Conservation (phyloP, 2,329 filamentous ascomycete genomes). For the Aspergillus versicolor region DNA sequence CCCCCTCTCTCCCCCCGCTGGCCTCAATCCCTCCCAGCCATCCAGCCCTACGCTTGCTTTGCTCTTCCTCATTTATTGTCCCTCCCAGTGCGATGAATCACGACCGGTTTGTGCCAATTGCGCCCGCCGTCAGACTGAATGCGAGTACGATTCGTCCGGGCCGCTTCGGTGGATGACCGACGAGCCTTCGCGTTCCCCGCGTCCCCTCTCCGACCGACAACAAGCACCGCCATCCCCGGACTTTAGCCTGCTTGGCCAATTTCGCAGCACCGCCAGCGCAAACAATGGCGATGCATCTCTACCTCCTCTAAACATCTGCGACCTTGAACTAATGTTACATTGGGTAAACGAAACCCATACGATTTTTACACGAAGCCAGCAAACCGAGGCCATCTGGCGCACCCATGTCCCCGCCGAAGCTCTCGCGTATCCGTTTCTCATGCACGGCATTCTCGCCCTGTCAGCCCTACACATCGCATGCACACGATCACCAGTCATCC, state of each 20-base stretch:
- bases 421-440: conserved; percentile 34
- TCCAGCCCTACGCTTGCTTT: background rate
- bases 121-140: conserved; percentile 30
- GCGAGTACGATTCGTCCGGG: conserved; percentile 32
- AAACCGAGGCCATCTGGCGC: conserved; percentile 36
- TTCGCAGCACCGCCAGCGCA: conserved; percentile 15
- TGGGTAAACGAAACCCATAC: conserved; percentile 38
- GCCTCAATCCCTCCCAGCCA: background rate
- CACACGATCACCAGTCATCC: conserved; percentile 14
- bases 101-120: conserved; percentile 35
- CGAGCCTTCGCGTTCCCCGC: conserved; percentile 16
- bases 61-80: background rate
- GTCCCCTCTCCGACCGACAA: conserved; percentile 18
- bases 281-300: conserved; percentile 12
- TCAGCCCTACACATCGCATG: conserved; percentile 36
- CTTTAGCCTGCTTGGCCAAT: conserved; percentile 24
- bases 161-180: conserved; percentile 35
- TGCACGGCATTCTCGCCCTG: conserved; percentile 38
- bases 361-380: conserved; percentile 27
- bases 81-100: conserved; percentile 31
- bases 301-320: conserved; percentile 42
- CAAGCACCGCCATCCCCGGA: conserved; percentile 21
- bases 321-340: conserved; percentile 45
- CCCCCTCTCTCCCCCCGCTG: background rate
- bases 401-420: conserved; percentile 33